Conservation (phyloP, 2,329 filamentous ascomycete genomes). For the Alternaria sp. region DNA sequence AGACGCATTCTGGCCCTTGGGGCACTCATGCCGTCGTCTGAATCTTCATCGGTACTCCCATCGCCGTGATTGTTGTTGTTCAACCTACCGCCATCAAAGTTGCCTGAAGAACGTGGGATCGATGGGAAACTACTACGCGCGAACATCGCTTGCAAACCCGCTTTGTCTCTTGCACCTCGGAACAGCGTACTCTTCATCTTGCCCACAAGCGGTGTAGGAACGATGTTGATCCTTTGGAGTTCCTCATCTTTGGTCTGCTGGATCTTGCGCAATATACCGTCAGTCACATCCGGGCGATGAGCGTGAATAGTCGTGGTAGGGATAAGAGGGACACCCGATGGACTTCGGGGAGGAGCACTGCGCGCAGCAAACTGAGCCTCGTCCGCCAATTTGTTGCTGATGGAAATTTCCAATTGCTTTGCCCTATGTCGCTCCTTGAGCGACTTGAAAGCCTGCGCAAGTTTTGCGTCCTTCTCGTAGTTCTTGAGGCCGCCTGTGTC, state of each 20-base stretch:
- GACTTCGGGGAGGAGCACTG: slow-evolving; percentile 7
- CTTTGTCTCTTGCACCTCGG: slow-evolving; percentile 12
- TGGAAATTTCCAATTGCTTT: slow-evolving; percentile 36
- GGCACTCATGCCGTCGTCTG: slow-evolving; percentile 4
- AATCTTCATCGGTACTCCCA: slow-evolving; percentile 2
- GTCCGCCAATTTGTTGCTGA: slow-evolving; percentile 31
- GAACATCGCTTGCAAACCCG: not conserved
- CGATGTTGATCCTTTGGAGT: slow-evolving; percentile 17
- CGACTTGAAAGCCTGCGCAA: slow-evolving; percentile 20
- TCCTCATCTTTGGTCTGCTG: not conserved
- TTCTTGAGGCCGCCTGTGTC: slow-evolving; percentile 27
- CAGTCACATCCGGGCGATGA: slow-evolving; percentile 9
- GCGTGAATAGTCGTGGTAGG: slow-evolving; percentile 24
- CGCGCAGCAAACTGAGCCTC: slow-evolving; percentile 32
- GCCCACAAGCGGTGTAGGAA: slow-evolving; percentile 25
- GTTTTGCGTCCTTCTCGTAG: slow-evolving; percentile 33
- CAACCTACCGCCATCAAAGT: not conserved
- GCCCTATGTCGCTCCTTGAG: slow-evolving; percentile 20
- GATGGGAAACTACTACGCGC: not conserved
- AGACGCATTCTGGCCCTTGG: not conserved
- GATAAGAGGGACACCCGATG: slow-evolving; percentile 32
- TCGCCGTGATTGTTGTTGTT: not conserved
- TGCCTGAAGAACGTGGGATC: not conserved
- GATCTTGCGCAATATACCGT: slow-evolving; percentile 14
- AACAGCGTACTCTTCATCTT: slow-evolving; percentile 31